Evolutionary conservation across 306 rosid species (phyloP).

Genomic region (Quercus gilva): DNA sequence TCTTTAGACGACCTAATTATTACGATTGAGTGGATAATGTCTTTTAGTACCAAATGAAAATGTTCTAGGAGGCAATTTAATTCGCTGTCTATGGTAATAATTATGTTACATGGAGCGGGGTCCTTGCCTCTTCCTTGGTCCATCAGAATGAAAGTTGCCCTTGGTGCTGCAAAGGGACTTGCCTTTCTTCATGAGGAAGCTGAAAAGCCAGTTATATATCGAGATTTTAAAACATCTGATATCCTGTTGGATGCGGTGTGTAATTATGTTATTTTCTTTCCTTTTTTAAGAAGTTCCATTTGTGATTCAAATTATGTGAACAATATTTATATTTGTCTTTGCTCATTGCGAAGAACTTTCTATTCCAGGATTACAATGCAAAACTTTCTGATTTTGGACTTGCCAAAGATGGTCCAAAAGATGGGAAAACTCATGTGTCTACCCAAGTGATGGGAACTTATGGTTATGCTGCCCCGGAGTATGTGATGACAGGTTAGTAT

Average conservation of each 20-base stretch:
- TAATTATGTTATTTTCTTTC: not conserved
- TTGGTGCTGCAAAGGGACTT: slow-evolving; percentile 71
- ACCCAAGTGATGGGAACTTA: slow-evolving; percentile 60
- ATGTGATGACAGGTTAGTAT: slow-evolving; percentile 60
- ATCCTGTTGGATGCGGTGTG: slow-evolving; percentile 55
- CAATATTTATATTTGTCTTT: not conserved
- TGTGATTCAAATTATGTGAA: not conserved
- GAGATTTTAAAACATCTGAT: slow-evolving; percentile 68
- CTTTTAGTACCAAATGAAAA: not conserved
- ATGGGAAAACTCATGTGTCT: slow-evolving; percentile 54
- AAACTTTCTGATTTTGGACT: slow-evolving; percentile 77
- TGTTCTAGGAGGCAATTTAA: not conserved
- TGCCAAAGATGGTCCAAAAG: slow-evolving; percentile 59
- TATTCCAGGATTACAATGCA: slow-evolving; percentile 52
- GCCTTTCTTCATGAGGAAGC: slow-evolving; percentile 67
- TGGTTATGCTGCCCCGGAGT: slow-evolving; percentile 70
- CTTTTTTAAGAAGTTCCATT: not conserved
- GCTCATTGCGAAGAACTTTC: not conserved
- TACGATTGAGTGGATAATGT: not conserved
- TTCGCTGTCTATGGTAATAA: not conserved
- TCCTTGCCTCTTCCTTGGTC: slow-evolving; percentile 48
- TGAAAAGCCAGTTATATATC: slow-evolving; percentile 45
- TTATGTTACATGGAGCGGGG: slow-evolving; percentile 19
- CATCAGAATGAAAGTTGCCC: slow-evolving; percentile 46
- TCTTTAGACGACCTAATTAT: not conserved